Base-by-base conservation (phyloP, 768 basidiomycete species). In the Trichaptum fuscoviolaceum region DNA sequence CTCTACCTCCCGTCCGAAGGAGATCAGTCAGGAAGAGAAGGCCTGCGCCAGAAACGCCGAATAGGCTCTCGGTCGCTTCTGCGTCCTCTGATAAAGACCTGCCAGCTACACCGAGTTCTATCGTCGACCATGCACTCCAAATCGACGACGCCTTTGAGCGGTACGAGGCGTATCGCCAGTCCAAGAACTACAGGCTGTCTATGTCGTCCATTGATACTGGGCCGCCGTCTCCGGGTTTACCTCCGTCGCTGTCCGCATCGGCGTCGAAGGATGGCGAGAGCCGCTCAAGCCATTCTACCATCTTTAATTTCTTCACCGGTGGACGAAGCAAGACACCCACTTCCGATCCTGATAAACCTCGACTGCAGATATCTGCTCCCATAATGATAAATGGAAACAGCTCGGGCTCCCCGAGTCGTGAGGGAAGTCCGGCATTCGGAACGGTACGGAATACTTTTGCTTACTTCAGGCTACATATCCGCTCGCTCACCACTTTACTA, bases 131-230 rank as follows among this genome's bases (percentile, higher is more conserved):
- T 68, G 77, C 79, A 58, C 73, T 75, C 4, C 80, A 76, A 6
- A 77, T 91, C 42, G 90, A 94, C 70, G 94, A 96, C 74, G 95
- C 95, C 0, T 96, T 90, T 74, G 92, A 92, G 66, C 83, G 93
- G 42, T 97, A 96, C 73, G 92, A 96, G 74, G 81, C 87, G n/a
- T 95, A 89, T 77, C 86, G 86, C 72, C 85, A 86, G 71, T 68
- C 73, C 24, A 81, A 78, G 65, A 70, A 76, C 61, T 85, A 85
- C 67, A 79, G 90, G 63, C 75, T 88, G 67, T 90, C 91, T 9
- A 78, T 85, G n/a, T 82, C 88, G 2, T 92, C 66, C 8, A 62
- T 30, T 62, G 66, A 64, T 27, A 67, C 59, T 7, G 36, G 34
- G 15, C 35, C 60, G 10, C 62, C 69, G 7, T 69, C 69, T 35